Conservation (phyloP, 768 basidiomycete species). For the Sistotremastrum niveocremeum region DNA sequence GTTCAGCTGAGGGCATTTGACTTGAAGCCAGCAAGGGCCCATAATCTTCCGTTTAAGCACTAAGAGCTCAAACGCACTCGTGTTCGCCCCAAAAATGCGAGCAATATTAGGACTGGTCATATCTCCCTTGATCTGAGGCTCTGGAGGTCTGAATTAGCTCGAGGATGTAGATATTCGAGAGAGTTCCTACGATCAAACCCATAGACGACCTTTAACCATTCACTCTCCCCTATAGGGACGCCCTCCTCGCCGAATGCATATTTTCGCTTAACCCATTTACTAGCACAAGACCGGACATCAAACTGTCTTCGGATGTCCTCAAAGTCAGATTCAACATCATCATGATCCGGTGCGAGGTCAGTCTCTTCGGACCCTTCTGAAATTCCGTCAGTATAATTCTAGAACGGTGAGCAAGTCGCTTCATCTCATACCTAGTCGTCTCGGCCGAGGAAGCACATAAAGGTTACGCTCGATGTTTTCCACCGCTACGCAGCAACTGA, state of each 20-base stretch:
- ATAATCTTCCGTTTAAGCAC: slow-evolving; percentile 95
- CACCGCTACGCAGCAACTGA: slow-evolving; percentile 80
- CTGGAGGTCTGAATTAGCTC: slow-evolving; percentile 21
- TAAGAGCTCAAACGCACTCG: slow-evolving; percentile 83
- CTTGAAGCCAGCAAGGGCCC: slow-evolving; percentile 94
- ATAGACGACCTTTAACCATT: slow-evolving; percentile 93
- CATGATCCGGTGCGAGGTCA: slow-evolving; percentile 53
- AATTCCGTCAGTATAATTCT: background rate
- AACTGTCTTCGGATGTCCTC: slow-evolving; percentile 60
- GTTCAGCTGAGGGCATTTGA: slow-evolving; percentile 64
- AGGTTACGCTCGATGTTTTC: slow-evolving; percentile 82
- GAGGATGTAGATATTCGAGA: background rate
- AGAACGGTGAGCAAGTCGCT: background rate
- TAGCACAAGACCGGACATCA: slow-evolving; percentile 64
- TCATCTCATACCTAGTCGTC: slow-evolving; percentile 35
- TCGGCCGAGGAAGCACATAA: slow-evolving; percentile 71
- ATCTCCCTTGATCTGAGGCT: slow-evolving; percentile 58
- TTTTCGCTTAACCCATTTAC: slow-evolving; percentile 75
- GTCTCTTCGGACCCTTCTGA: slow-evolving; percentile 40
- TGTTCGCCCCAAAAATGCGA: slow-evolving; percentile 82
- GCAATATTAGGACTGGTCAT: slow-evolving; percentile 75
- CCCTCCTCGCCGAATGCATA: slow-evolving; percentile 86
- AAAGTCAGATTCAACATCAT: slow-evolving; percentile 75
- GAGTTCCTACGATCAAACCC: slow-evolving; percentile 54
- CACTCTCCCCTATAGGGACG: slow-evolving; percentile 62